Evolutionary conservation across 2,329 filamentous ascomycete genomes (phyloP).

Genomic region (Hortaea werneckii): DNA sequence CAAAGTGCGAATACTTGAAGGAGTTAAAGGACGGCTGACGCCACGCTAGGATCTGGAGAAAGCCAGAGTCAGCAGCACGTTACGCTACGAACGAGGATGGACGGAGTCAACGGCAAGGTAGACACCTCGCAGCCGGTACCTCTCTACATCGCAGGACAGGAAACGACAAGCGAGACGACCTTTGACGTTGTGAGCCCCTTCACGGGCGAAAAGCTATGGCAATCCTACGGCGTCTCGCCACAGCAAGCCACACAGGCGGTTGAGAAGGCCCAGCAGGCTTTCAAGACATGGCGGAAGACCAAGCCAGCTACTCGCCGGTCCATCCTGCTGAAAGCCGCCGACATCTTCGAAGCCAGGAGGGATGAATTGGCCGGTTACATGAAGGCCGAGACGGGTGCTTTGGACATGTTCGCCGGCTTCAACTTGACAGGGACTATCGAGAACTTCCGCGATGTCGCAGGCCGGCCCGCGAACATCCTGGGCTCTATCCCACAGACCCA

Average conservation of each 20-base stretch:
- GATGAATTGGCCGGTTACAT: constrained; percentile 54
- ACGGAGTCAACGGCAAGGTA: too few species aligned
- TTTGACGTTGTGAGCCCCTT: constrained; percentile 50
- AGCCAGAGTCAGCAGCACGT: too few species aligned
- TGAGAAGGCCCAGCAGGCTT: constrained; percentile 54
- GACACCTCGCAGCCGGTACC: constrained; percentile 19
- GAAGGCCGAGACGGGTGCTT: constrained; percentile 47
- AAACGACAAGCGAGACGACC: constrained; percentile 37
- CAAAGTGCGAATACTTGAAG: too few species aligned
- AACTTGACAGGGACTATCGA: constrained; percentile 32
- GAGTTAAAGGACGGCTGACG: too few species aligned
- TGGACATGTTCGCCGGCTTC: constrained; percentile 30
- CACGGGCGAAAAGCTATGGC: constrained; percentile 43
- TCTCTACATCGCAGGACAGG: constrained; percentile 40
- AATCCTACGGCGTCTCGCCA: constrained; percentile 47
- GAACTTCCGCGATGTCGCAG: constrained; percentile 44
- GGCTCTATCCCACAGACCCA: constrained; percentile 40
- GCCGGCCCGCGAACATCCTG: constrained; percentile 37
- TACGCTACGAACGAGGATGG: too few species aligned
- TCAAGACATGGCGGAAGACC: constrained; percentile 57
- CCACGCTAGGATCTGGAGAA: too few species aligned
- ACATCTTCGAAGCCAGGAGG: constrained; percentile 49
- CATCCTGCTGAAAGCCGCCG: constrained; percentile 60
- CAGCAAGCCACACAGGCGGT: constrained; percentile 47
- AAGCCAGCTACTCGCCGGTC: constrained; percentile 53